A percentile compares a stretch with the other conserved stretches of the same genome.
Evolutionary conservation across 495 filamentous ascomycete species (phyloP).

Genomic region (Durotheca rogersii): DNA sequence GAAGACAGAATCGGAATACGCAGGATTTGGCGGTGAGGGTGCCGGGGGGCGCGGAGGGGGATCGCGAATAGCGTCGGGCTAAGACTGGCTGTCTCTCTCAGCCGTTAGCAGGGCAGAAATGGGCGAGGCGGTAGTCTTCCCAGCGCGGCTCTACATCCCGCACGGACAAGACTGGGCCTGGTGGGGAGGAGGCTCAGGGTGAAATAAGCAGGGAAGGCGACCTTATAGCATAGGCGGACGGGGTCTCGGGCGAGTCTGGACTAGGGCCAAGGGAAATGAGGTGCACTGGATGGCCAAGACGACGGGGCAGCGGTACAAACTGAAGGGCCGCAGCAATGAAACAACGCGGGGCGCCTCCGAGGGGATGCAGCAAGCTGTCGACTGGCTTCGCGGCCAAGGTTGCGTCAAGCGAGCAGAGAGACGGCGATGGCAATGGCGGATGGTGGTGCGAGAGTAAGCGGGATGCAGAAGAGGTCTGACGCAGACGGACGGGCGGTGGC

Average conservation of each 20-base stretch:
- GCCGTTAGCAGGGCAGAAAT: background rate
- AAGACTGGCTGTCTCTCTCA: constrained; percentile 1
- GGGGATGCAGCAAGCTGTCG: background rate
- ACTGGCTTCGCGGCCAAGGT: background rate
- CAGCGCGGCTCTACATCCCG: constrained; percentile 6
- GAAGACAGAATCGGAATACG: constrained; percentile 4
- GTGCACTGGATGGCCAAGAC: constrained; percentile 3
- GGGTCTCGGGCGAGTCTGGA: background rate
- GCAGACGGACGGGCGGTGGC: background rate
- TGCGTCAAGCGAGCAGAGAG: constrained; percentile 6
- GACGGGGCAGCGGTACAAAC: constrained; percentile 2
- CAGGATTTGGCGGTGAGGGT: constrained; percentile 1
- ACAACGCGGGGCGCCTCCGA: background rate
- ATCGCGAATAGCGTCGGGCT: constrained; percentile 2
- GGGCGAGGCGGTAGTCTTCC: constrained; percentile 7
- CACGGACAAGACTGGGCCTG: constrained; percentile 3
- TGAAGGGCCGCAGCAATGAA: constrained; percentile 6
- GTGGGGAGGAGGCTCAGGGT: constrained; percentile 1
- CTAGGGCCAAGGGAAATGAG: constrained; percentile 9
- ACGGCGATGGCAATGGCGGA: constrained; percentile 12
- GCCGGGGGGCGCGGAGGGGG: background rate
- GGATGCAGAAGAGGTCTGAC: constrained; percentile 19
- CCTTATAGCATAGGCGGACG: constrained; percentile 7
- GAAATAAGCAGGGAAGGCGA: constrained; percentile 19
- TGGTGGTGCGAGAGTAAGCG: constrained; percentile 23